Base-by-base conservation (phyloP, 78 protist species). In the Reticulomyxa filosa region DNA sequence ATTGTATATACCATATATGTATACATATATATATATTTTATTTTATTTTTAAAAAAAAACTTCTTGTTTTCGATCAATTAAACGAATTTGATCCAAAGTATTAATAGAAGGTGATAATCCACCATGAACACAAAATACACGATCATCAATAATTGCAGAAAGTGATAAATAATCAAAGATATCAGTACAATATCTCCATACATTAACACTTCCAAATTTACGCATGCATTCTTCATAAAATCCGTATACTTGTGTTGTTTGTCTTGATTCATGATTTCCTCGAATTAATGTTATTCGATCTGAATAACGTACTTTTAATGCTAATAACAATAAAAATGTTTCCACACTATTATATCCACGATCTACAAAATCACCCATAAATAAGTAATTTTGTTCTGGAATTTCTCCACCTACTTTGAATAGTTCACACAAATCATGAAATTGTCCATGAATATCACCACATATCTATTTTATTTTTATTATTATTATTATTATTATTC, bases 401-500 rank as follows among this genome's bases (percentile, higher is more conserved):
- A 76, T 53, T 26, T 86, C 84, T 3, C 95, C 97, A 0, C 96
- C 95, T 5, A 88, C 86, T 38, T 80, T 73, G 79, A 96, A 92
- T 4, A 96, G 78, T 65, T 93, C 98, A 62, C 69, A 68, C 38
- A 96, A 80, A 56, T 96, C 99, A 70, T 86, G 87, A 61, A 92
- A 96, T 50, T 83, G 99, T 2, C 99, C 99, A 69, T 96, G 99
- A 39, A 96, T 90, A 78, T 96, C 99, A 17, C 99, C 99, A 46
- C 95, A 86, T 1, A 96, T 80, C 48, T 42, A 42, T 27, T 4
- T 6, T 10, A 7, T 25, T 7, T 4, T 7, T n/a, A n/a, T n/a
- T n/a, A n/a, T n/a, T n/a, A n/a, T n/a, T n/a, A n/a, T n/a, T n/a
- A n/a, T n/a, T n/a, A n/a, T n/a, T n/a, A n/a, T n/a, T n/a, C n/a